Base-by-base conservation (phyloP, 495 filamentous ascomycete species). In the Hyaloscypha bicolor region DNA sequence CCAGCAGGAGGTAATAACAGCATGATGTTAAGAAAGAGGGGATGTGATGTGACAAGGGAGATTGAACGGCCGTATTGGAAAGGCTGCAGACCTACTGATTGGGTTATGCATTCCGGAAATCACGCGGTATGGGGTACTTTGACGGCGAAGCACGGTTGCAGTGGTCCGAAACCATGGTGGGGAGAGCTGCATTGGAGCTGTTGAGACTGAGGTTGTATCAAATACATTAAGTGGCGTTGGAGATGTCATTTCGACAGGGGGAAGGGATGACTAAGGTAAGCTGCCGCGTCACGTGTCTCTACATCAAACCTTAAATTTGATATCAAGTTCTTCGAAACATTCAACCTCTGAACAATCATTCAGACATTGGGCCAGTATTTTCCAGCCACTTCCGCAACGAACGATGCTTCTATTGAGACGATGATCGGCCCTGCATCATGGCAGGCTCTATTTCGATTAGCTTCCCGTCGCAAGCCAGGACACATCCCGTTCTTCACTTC, bases 1-100 rank as follows among this genome's bases (percentile, higher is more conserved):
- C 25, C 25, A 25, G 42, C 53, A 64, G 62, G 32, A 25, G 48
- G 52, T 55, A 65, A 71, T 68, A 68, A 35, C 65, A 22, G 58
- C 60, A 71, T 71, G 64, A 55, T 48, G 33, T 45, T 42, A 29
- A 12, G 35, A 53, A 48, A 19, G 42, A 48, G 42, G 42, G 42
- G 42, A 48, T 16, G 9, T 63, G 62, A 57, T 62, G 42, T 39
- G 57, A 59, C 9, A 57, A 55, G 51, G 53, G 39, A 42, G 55
- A 66, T 56, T 60, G 68, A 61, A 64, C 55, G 9, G 57, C 53
- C 64, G 68, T 71, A 11, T 64, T 60, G 35, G 60, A 64, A 63
- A 21, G 35, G n/a, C 42, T 35, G 30, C 30, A 48, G 42, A 22
- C n/a, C 35, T 3, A n/a, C 55, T 45, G 19, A 59, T 58, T 32